Evolutionary conservation across 2,329 filamentous ascomycete species (phyloP).

Genomic region (Epichloe sp.): DNA sequence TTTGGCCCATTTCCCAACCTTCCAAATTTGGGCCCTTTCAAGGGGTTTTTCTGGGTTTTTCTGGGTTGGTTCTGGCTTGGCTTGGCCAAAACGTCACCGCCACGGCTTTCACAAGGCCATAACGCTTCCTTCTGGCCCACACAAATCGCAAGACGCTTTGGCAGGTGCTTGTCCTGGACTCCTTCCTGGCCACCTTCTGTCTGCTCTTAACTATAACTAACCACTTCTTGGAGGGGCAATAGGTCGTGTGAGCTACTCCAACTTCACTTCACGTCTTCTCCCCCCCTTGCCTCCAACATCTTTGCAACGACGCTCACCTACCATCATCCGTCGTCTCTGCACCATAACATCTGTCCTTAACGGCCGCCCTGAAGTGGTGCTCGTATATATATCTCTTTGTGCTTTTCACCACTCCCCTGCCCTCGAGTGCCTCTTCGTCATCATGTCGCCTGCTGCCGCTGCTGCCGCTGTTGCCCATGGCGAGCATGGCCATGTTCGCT

Average conservation of each 20-base stretch:
- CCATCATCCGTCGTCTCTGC: constrained; percentile 3
- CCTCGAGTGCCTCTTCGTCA: neutral
- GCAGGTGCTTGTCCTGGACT: constrained; percentile 7
- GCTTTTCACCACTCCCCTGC: neutral
- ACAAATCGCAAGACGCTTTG: neutral
- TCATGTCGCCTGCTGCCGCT: constrained; percentile 22
- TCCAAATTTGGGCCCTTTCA: too few species aligned
- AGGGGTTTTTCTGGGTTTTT: too few species aligned
- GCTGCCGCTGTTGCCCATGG: neutral
- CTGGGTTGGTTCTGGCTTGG: neutral
- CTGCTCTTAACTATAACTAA: constrained; percentile 3
- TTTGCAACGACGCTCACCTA: neutral
- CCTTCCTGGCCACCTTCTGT: constrained; percentile 5
- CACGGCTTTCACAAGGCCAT: constrained; percentile 17
- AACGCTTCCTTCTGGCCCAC: constrained; percentile 17
- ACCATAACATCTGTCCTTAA: neutral
- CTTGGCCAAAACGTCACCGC: neutral
- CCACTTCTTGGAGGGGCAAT: constrained; percentile 20
- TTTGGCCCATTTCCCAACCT: too few species aligned
- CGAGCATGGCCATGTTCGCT: constrained; percentile 33
- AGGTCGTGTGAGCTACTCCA: constrained; percentile 25
- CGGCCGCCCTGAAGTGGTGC: neutral
- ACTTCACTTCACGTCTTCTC: constrained; percentile 6
- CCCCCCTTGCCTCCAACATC: neutral
- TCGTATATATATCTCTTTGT: neutral